These are phyloP conservation scores for Solanum medicagineum DNA, from an alignment of 257 asterid genomes.

Conservation along the genomic window DNA sequence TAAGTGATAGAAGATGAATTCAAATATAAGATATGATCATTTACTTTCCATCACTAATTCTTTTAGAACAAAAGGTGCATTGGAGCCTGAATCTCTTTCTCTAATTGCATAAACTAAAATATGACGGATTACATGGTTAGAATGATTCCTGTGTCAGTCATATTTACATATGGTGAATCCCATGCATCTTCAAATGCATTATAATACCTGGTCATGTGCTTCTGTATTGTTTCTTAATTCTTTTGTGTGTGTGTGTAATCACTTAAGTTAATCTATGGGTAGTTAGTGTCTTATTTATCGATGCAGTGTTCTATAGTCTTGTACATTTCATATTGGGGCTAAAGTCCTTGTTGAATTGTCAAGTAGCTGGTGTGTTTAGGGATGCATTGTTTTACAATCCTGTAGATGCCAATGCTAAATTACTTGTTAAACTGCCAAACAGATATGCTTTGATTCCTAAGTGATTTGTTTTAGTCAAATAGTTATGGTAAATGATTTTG, in stretches of 20 bases:
- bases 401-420: background rate
- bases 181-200: background rate
- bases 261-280: background rate
- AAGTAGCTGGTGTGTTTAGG: background rate
- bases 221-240: background rate
- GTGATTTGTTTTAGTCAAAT: background rate
- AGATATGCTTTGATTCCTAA: background rate
- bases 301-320: background rate
- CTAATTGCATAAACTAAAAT: background rate
- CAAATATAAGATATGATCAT: background rate
- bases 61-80: background rate
- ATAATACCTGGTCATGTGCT: background rate
- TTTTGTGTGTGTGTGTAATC: background rate
- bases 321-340: background rate
- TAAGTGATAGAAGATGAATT: background rate
- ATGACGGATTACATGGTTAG: background rate
- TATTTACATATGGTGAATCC: background rate
- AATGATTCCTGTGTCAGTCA: background rate
- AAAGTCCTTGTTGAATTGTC: background rate
- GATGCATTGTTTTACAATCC: background rate
- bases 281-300: background rate
- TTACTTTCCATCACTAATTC: background rate
- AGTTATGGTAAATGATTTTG: background rate
- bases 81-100: background rate
- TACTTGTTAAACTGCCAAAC: background rate